A percentile compares a stretch with the other conserved stretches of the same genome.
Evolutionary conservation across 345 rosid genomes (phyloP).

Genomic region (Lenwebbia sp.): DNA sequence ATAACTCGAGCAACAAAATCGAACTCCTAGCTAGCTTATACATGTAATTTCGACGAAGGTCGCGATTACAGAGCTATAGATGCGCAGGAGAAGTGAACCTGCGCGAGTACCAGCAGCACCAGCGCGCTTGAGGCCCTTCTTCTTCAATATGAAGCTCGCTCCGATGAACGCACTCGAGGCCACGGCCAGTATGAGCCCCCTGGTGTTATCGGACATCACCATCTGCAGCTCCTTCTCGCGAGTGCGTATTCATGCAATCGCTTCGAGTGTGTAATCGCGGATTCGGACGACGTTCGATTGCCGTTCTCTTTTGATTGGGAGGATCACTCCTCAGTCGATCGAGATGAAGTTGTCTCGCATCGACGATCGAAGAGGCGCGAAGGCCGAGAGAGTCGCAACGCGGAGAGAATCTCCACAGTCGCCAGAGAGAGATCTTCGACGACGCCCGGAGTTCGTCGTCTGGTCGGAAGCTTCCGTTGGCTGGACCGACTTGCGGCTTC

Average conservation of each 20-base stretch:
- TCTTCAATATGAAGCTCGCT: conserved; percentile 87
- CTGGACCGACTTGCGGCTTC: background rate
- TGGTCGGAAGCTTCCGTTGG: conserved; percentile 20
- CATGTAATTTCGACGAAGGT: background rate
- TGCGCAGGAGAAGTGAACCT: conserved; percentile 20
- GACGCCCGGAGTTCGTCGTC: conserved; percentile 6
- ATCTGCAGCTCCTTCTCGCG: background rate
- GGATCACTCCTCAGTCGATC: background rate
- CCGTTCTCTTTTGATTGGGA: no score
- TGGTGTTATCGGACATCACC: conserved; percentile 60
- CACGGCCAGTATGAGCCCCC: conserved; percentile 63
- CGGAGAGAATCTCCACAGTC: background rate
- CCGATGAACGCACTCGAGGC: conserved; percentile 77
- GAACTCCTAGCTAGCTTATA: background rate
- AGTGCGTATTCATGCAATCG: background rate
- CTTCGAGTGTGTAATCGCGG: background rate
- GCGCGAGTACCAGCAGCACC: conserved; percentile 74
- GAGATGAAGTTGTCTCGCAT: background rate
- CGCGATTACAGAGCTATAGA: background rate
- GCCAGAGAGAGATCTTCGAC: background rate
- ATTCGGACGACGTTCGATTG: background rate
- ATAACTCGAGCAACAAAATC: background rate
- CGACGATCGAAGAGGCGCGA: background rate
- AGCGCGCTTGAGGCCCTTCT: conserved; percentile 90
- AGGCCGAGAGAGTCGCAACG: background rate